Evolutionary conservation across 495 filamentous ascomycete genomes (phyloP), one percentile per base, ranked within the genome.

Genomic region (Hyaloscypha variabilis): DNA sequence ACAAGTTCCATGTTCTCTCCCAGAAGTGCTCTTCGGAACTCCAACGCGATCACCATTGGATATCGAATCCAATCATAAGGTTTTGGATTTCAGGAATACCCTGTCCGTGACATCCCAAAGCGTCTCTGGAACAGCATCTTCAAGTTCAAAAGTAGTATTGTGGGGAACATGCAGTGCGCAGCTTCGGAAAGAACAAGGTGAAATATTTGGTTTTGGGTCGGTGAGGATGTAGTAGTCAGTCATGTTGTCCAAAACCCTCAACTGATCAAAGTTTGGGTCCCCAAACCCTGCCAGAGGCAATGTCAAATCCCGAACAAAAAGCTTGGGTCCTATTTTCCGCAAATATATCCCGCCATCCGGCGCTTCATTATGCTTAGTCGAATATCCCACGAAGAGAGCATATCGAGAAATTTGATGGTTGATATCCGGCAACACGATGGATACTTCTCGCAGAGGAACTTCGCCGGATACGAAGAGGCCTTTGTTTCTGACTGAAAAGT

Each of bases 31-130:
- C 25, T 23, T 17, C 19, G 6, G 11, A 63, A 57, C 25, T 23
- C 25, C 28, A 63, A 21, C 19, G 61, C 65, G 23, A 67, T 29
- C 29, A 67, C 60, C 61, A 61, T 67, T 28, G 42, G 31, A 51
- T 67, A 67, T 46, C 51, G 60, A 6, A 21, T 51, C 65, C 61
- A 64, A 53, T 1, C 19, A 28, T 51, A 67, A 23, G 61, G 61
- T 39, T 52, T 67, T 10, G n/a, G 65, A 58, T 36, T 53, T 55
- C 8, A 67, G 42, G 50, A 67, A 67, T 2, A 67, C 61, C 23
- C 51, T 31, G 36, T 67, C 34, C 17, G 46, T 31, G 24, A 52
- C 52, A 39, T 67, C 65, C 65, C 65, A 67, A 23, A 67, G 54
- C 17, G 19, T 39, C 23, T 63, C 51, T 6, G 65, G 65, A 26